Percentiles rank a stretch among this genome's conserved stretches.
Evolutionary conservation across 2,329 filamentous ascomycete species (phyloP).

Genomic region (Emericellopsis cladophorae): DNA sequence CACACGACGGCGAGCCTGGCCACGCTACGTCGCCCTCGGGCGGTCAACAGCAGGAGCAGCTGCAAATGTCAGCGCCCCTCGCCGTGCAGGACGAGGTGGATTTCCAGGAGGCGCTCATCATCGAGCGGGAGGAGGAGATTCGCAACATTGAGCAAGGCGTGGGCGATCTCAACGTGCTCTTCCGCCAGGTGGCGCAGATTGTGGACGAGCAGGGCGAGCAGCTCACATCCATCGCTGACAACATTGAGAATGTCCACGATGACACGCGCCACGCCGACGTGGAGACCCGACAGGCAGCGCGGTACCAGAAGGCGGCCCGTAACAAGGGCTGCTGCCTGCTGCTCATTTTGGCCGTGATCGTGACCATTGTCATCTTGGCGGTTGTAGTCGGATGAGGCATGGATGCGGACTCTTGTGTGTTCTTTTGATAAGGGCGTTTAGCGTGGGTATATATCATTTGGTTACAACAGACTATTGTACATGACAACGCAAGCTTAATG

Average conservation of each 20-base stretch:
- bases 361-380: slow-evolving; percentile 82
- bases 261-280: slow-evolving; percentile 77
- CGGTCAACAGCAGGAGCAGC: slow-evolving; percentile 41
- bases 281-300: slow-evolving; percentile 72
- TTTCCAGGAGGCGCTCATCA: slow-evolving; percentile 90
- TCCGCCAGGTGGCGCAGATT: slow-evolving; percentile 96
- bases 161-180: slow-evolving; percentile 88
- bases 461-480: slow-evolving; percentile 1
- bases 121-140: slow-evolving; percentile 94
- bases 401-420: neutral
- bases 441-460: neutral
- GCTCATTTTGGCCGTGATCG: slow-evolving; percentile 75
- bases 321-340: slow-evolving; percentile 91
- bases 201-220: slow-evolving; percentile 87
- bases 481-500: neutral
- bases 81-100: slow-evolving; percentile 92
- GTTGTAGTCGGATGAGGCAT: slow-evolving; percentile 58
- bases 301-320: slow-evolving; percentile 90
- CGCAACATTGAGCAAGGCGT: slow-evolving; percentile 96
- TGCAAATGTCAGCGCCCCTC: slow-evolving; percentile 64
- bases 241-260: slow-evolving; percentile 70
- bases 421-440: slow-evolving; percentile 1
- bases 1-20: slow-evolving; percentile 50
- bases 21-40: slow-evolving; percentile 12
- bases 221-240: slow-evolving; percentile 76